Base-by-base conservation (phyloP, 768 basidiomycete species). In the Mycena indigotica region DNA sequence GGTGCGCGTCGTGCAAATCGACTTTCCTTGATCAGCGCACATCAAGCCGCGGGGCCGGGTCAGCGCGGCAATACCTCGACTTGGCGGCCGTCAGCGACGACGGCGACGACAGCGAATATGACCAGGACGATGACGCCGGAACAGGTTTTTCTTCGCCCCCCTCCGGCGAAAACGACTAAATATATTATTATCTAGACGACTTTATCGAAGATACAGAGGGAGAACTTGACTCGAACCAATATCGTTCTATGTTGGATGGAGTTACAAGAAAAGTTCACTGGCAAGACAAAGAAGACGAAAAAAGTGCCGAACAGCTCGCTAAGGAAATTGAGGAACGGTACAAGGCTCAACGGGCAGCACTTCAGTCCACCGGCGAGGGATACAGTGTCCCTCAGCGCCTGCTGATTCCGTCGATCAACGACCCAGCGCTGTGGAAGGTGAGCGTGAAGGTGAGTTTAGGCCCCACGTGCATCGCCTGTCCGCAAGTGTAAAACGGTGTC, bases 11-110 rank as follows among this genome's bases (percentile, higher is more conserved):
- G n/a, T n/a, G n/a, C n/a, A n/a, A n/a, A n/a, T n/a, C n/a, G 32
- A 17, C 17, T 35, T 35, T 35, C 17, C 10, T 35, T 17, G 32
- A 8, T 35, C 10, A 35, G 32, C 8, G 8, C 32, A 8, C 32
- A 17, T 35, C 58, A 88, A 89, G 71, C 87, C 83, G 72, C 83
- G 83, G 48, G 74, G 76, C 53, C 77, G 80, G 17, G 80, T 84
- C 25, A n/a, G n/a, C n/a, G n/a, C 89, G 84, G 69, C 87, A 87
- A 63, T 99, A 94, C 87, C 79, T 98, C 65, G 97, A 98, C 84
- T 82, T 95, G 75, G 95, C 94, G 53, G 93, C 94, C 69, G 96
- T 96, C 19, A 94, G 94, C 64, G 95, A 97, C 25, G 96, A 98
- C 21, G 97, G 98, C 3, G 96, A 96, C 24, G 89, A 91, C 2